Base-by-base conservation (phyloP, 306 rosid genomes). In the Trifolium pratense region DNA sequence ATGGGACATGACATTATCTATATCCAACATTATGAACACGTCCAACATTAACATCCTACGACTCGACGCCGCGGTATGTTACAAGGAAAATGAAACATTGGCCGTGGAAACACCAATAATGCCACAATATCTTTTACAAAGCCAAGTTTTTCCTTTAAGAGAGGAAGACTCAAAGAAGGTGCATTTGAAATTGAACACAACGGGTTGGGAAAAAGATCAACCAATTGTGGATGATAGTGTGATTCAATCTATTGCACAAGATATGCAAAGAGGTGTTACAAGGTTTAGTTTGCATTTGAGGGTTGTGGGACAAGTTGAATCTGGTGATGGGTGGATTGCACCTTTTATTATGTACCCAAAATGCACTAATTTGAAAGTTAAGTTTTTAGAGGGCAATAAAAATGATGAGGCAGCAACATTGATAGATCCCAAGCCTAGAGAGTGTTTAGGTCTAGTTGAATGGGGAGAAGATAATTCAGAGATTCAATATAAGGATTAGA, bases 151-250 rank as follows among this genome's bases (percentile, higher is more conserved):
- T 1, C 3, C 10, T 0, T 0, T 81, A 18, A 60, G 15, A 0
- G 52, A 23, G 18, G 34, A 66, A 2, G 75, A 49, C 59, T 7
- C 1, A 6, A 71, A 58, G 53, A 66, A 9, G 71, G 3, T 76
- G 55, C 40, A 64, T 26, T 59, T 76, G 43, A 66, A 58, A 60
- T 17, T 76, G 39, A 71, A 42, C 3, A 71, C 78, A 0, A 81
- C 81, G 5, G 84, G 84, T 25, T 70, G 80, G 80, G 80, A 80
- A 43, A 29, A 34, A 32, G 71, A 75, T 64, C 75, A 76, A 36
- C 62, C 56, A 0, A 72, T 72, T 15, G 72, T 58, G 37, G 65
- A 58, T 26, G 65, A 58, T 58, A 29, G 18, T 26, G 65, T 58
- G 40, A 14, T 58, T 26, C 39, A 29, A 25, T 65, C 56, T 1